Conservation (phyloP, 2,329 filamentous ascomycete species). For the Ophiognomonia clavigignenti-juglandacearum region DNA sequence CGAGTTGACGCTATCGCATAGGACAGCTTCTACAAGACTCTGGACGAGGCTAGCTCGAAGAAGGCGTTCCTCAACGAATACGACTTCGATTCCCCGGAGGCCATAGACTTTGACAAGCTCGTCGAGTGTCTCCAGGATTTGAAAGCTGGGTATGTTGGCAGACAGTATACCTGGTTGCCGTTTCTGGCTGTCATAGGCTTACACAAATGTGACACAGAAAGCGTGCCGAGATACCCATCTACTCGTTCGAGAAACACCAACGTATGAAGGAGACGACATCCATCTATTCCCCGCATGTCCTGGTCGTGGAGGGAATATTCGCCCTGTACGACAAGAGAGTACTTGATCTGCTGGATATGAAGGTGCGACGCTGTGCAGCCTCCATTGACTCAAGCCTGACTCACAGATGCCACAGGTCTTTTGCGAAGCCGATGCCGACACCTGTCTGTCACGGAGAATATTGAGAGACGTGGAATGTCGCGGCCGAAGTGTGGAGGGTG, state of each 20-base stretch:
- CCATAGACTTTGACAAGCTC: conserved; percentile 89
- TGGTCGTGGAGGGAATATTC: conserved; percentile 94
- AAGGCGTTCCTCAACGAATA: conserved; percentile 86
- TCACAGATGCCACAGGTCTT: conserved; percentile 61
- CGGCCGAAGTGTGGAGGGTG: conserved; percentile 87
- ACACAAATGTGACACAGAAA: conserved; percentile 47
- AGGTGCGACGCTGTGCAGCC: conserved; percentile 42
- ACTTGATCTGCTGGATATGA: conserved; percentile 83
- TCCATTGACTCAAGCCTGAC: background rate
- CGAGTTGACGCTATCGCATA: conserved; percentile 29
- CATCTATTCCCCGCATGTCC: conserved; percentile 93
- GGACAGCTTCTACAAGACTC: conserved; percentile 96
- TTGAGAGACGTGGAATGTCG: conserved; percentile 84
- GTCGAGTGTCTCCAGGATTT: conserved; percentile 76
- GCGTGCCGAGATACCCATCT: conserved; percentile 85
- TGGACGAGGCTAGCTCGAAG: conserved; percentile 72
- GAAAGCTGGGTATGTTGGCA: conserved; percentile 76
- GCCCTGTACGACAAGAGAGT: conserved; percentile 86
- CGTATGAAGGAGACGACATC: conserved; percentile 74
- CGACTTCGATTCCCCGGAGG: conserved; percentile 91
- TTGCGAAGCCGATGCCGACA: conserved; percentile 91
- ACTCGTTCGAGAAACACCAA: conserved; percentile 91
- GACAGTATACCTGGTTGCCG: background rate
- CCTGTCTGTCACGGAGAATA: conserved; percentile 83
- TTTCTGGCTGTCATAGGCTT: background rate